Percentiles rank a stretch among this genome's conserved stretches.
These are phyloP conservation scores for apple (Malus domestica) DNA, from an alignment of 306 rosid genomes.

Conservation along the genomic window ASM211411v1 NC_041804.1:3646501-3647000, in stretches of 20 bases:
- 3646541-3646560: conserved; percentile 21
- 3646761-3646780: background rate
- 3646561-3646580: background rate
- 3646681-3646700: too few species aligned
- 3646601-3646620: background rate
- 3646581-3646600: too few species aligned
- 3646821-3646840: too few species aligned
- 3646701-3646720: too few species aligned
- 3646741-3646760: too few species aligned
- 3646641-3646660: too few species aligned
- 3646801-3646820: background rate
- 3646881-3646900: fast-evolving
- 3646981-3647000: background rate
- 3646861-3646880: too few species aligned
- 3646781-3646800: background rate
- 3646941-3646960: background rate
- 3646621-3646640: background rate
- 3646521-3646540: conserved; percentile 22
- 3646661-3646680: background rate
- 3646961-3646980: background rate
- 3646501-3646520: conserved; percentile 8
- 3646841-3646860: background rate
- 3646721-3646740: too few species aligned
- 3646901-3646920: background rate
- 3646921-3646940: too few species aligned